A percentile compares a stretch with the other conserved stretches of the same genome.
Evolutionary conservation across 768 basidiomycete species (phyloP).

Genomic region (Leccinum disarticulatum): DNA sequence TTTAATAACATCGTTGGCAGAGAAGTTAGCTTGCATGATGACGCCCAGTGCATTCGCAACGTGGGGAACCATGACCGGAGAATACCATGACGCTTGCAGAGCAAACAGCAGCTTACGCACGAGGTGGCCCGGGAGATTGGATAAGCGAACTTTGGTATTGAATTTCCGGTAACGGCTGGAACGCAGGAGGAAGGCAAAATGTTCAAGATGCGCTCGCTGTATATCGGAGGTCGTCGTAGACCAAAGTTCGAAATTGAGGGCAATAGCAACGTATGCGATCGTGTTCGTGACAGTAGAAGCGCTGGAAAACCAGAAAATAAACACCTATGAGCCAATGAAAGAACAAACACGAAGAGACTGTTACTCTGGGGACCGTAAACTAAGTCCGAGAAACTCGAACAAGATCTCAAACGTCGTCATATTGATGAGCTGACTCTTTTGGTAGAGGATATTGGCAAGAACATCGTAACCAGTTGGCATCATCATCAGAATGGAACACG

Average conservation of each 20-base stretch:
- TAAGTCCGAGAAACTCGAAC: constrained; percentile 84
- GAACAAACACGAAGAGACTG: constrained; percentile 22
- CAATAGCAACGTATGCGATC: constrained; percentile 78
- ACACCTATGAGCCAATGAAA: neutral
- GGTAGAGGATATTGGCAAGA: constrained; percentile 67
- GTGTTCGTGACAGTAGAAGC: constrained; percentile 81
- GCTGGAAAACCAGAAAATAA: constrained; percentile 27
- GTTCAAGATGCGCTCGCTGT: constrained; percentile 76
- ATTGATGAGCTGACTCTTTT: constrained; percentile 74
- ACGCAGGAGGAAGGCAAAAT: constrained; percentile 73
- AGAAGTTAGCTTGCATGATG: constrained; percentile 64
- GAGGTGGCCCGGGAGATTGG: constrained; percentile 55
- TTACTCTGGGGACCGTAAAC: constrained; percentile 79
- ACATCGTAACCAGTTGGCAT: constrained; percentile 82
- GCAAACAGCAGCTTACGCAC: constrained; percentile 79
- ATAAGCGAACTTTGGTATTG: constrained; percentile 72
- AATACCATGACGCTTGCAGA: constrained; percentile 78
- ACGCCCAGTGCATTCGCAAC: constrained; percentile 61
- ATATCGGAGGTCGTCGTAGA: constrained; percentile 66
- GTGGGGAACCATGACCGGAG: constrained; percentile 43
- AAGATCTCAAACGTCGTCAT: constrained; percentile 78
- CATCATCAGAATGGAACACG: neutral
- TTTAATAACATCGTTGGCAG: constrained; percentile 74
- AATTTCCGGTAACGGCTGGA: constrained; percentile 74
- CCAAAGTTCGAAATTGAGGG: constrained; percentile 92